A percentile compares a stretch with the other conserved stretches of the same genome.
Conservation (phyloP, 805 yeast species). For the Groenewaldozyma tartarivorans region DNA sequence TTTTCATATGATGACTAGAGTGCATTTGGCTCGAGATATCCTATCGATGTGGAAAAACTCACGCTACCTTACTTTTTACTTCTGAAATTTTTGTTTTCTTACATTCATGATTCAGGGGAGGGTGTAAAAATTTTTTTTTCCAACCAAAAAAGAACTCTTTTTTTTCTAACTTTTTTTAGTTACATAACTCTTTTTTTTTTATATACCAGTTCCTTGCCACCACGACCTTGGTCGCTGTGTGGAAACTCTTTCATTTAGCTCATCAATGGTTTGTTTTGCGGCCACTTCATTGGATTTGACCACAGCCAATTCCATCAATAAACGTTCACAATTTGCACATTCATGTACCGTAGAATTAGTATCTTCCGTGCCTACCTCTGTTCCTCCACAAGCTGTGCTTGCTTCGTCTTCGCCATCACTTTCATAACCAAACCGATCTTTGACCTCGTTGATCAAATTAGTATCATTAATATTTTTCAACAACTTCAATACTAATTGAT, state of each 20-base stretch:
- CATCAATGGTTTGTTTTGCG: slow-evolving; percentile 24
- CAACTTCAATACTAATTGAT: background rate
- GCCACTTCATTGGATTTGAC: slow-evolving; percentile 23
- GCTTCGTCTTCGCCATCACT: background rate
- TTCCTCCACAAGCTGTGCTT: background rate
- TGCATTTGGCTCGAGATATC: slow-evolving; percentile 99
- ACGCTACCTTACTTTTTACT: slow-evolving; percentile 76
- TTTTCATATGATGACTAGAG: slow-evolving; percentile 94
- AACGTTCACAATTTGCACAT: slow-evolving; percentile 21
- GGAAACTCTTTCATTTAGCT: slow-evolving; percentile 14
- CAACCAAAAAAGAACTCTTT: too few relatives aligned
- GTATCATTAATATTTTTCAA: background rate
- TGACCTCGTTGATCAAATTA: background rate
- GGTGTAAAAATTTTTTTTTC: too few relatives aligned
- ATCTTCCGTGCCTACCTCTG: background rate
- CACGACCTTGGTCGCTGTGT: too few relatives aligned
- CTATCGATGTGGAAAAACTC: slow-evolving; percentile 93
- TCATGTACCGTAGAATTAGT: background rate
- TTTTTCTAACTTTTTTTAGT: too few relatives aligned
- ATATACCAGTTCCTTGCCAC: too few relatives aligned
- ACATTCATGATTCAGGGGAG: too few relatives aligned
- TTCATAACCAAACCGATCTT: background rate
- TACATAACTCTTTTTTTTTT: too few relatives aligned
- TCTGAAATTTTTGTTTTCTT: slow-evolving; percentile 2
- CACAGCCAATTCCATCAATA: slow-evolving; percentile 22